phyloP scores from a whole-genome alignment of 768 basidiomycete species.

The Auricularia sp. region DNA sequence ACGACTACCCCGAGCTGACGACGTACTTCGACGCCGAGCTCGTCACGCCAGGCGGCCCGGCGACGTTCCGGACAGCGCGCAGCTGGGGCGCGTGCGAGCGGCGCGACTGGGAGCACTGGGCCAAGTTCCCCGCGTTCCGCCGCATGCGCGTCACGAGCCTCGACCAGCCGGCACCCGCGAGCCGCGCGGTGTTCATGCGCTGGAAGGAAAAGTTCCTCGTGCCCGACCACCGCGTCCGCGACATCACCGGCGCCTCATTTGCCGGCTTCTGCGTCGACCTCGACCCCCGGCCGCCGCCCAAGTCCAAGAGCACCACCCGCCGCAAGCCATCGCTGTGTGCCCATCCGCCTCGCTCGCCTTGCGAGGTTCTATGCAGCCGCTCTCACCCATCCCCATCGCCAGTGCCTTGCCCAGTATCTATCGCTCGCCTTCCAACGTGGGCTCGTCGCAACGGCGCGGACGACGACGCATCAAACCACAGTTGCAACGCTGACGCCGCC shows the following conservation, averaged over 20 bases:
- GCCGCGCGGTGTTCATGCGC: conserved; percentile 68
- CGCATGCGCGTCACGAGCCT: conserved; percentile 36
- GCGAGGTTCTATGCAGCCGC: no score
- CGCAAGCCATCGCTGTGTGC: conserved; percentile 13
- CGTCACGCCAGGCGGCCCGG: conserved; percentile 49
- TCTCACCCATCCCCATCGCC: no score
- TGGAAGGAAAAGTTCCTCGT: conserved; percentile 96
- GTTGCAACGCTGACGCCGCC: no score
- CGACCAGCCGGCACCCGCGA: conserved; percentile 2
- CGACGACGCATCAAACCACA: no score
- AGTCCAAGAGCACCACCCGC: conserved; percentile 24
- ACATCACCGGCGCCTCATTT: conserved; percentile 91
- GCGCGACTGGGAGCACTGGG: conserved; percentile 92
- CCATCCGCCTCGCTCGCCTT: no score
- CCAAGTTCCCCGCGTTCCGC: conserved; percentile 82
- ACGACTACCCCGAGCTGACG: conserved; percentile 91
- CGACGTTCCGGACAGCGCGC: conserved; percentile 71
- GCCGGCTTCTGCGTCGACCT: conserved; percentile 95
- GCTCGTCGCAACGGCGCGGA: no score
- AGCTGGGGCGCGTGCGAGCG: conserved; percentile 86
- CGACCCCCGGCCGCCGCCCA: conserved; percentile 40
- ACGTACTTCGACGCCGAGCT: conserved; percentile 97
- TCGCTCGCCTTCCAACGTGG: no score
- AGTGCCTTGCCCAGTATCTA: no score
- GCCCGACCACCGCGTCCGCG: conserved; percentile 87